A percentile compares a stretch with the other conserved stretches of the same genome.
These are phyloP conservation scores for Teunomyces kruisii DNA, from an alignment of 805 yeast species.

Conservation along the genomic window DNA sequence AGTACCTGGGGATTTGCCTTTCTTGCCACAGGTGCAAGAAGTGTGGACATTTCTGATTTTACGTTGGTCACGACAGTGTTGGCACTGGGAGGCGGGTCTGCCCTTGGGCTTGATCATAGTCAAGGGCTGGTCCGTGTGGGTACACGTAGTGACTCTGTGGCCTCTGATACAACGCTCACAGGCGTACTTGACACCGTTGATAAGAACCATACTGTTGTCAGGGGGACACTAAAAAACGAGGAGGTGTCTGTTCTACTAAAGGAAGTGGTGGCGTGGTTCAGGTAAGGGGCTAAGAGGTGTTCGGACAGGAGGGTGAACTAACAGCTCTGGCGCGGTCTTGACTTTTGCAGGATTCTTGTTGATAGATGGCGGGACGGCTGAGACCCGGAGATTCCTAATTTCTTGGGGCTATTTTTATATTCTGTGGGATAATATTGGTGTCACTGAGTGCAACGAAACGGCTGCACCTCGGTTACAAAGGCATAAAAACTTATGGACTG, in stretches of 20 bases:
- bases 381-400: neutral
- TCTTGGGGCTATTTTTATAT: neutral
- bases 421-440: neutral
- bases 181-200: constrained; percentile 93
- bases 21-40: constrained; percentile 67
- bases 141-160: constrained; percentile 91
- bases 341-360: neutral
- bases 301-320: neutral
- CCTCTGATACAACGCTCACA: constrained; percentile 96
- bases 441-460: constrained; percentile 3
- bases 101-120: constrained; percentile 96
- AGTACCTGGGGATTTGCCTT: constrained; percentile 40
- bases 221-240: neutral
- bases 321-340: neutral
- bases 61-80: constrained; percentile 77
- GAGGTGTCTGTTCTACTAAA: neutral
- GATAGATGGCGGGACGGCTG: neutral
- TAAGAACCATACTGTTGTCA: constrained; percentile 64
- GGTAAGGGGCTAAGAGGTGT: neutral
- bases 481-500: constrained; percentile 2
- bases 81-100: constrained; percentile 89
- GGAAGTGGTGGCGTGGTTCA: neutral
- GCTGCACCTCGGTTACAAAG: constrained; percentile 1
- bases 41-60: constrained; percentile 66
- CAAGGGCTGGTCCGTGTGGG: constrained; percentile 86